phyloP scores from a whole-genome alignment of 495 filamentous ascomycete genomes.

The Penicillium odoratum region DNA sequence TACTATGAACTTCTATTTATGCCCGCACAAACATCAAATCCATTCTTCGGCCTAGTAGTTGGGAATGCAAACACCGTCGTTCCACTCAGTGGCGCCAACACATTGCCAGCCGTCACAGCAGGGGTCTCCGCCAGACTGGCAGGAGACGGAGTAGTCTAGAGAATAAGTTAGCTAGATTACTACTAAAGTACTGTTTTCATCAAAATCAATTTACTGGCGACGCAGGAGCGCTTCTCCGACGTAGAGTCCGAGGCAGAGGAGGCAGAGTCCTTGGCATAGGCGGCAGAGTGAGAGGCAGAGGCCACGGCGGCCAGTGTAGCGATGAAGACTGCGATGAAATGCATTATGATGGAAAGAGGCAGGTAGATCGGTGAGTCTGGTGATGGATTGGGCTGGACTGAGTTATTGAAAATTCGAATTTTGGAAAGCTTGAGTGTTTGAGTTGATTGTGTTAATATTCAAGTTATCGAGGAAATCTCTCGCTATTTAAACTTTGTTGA shows the following conservation, averaged over 20 bases:
- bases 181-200: neutral
- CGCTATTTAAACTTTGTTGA: neutral
- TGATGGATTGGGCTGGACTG: no score
- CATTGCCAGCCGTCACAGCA: neutral
- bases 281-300: neutral
- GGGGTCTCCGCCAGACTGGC: neutral
- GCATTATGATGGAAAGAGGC: neutral
- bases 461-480: neutral
- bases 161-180: neutral
- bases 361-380: neutral
- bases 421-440: neutral
- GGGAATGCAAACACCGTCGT: neutral
- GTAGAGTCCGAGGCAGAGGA: neutral
- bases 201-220: neutral
- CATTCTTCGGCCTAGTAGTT: neutral
- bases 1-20: neutral
- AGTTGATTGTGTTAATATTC: neutral
- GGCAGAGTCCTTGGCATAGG: no score
- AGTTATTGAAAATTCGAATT: no score
- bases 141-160: neutral
- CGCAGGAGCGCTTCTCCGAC: neutral
- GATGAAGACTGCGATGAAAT: neutral
- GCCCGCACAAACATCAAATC: neutral
- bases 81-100: neutral
- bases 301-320: neutral